Base-by-base conservation (phyloP, 2,329 filamentous ascomycete genomes). In the Aureobasidium sp. region DNA sequence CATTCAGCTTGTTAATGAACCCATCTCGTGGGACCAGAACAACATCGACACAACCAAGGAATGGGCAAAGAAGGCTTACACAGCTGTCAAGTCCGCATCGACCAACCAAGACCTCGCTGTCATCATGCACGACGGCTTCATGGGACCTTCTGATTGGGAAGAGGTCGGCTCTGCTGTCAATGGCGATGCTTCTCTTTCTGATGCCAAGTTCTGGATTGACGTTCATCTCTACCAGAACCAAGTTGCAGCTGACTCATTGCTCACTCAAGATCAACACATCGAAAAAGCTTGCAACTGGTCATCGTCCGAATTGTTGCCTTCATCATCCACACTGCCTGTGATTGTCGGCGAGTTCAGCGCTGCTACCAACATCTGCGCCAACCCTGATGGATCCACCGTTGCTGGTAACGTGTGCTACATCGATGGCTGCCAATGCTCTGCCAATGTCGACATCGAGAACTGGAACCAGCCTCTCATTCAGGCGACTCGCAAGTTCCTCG, bases 151-250 rank as follows among this genome's bases (percentile, higher is more conserved):
- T 2, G 59, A 64, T 10, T 78, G 76, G 76, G 46, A 64, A 34
- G 63, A 67, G 10, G 63, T 72, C 42, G 66, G 66, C 57, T 37
- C 58, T 4, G 51, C 48, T n/a, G 53, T 72, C 50, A 71, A 71
- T 42, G 63, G 64, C 46, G 68, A 72, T 37, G 66, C 67, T 0
- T 44, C 66, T 23, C 60, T 65, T 26, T 66, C 70, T 6, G 65
- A 72, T n/a, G 70, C 73, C 44, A 64, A 69, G 39, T 77, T 79
- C 61, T 75, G 73, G 41, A 66, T 79, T 46, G 77, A 78, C 61
- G 74, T 72, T 0, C 77, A 78, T 61, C 74, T 78, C 55, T 79
- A 78, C 65, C 77, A 79, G 66, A 74, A 79, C 63, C 74, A 75
- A 63, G 72, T 70, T 5, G 64, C 70, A 4, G 68, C 61, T 5